Percentiles rank a stretch among this genome's conserved stretches.
Conservation (phyloP, 495 filamentous ascomycete genomes). For the Neurospora sp. region DNA sequence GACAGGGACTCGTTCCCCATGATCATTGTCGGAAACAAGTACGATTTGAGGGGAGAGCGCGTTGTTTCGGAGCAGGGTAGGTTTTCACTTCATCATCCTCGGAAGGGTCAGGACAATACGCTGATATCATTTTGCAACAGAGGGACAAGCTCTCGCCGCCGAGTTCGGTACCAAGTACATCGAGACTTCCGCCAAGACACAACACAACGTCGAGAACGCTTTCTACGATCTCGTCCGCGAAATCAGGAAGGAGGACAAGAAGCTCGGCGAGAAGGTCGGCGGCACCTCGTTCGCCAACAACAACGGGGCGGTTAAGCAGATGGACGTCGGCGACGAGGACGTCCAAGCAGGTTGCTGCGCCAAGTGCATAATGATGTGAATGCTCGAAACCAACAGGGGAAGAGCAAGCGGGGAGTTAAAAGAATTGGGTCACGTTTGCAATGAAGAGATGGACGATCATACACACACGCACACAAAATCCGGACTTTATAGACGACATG, state of each 20-base stretch:
- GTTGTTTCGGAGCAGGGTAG: constrained; percentile 85
- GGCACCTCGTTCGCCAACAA: constrained; percentile 52
- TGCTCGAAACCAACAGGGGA: background rate
- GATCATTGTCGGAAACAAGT: constrained; percentile 99
- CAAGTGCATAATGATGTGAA: constrained; percentile 86
- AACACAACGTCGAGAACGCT: constrained; percentile 95
- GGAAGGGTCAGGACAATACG: background rate
- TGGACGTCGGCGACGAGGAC: constrained; percentile 67
- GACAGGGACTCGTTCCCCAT: constrained; percentile 99
- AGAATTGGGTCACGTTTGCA: background rate
- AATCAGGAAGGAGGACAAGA: constrained; percentile 95
- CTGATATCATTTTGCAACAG: constrained; percentile 41
- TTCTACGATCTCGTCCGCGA: constrained; percentile 97
- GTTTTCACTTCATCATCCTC: constrained; percentile 10
- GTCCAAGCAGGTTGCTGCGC: constrained; percentile 71
- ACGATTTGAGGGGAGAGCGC: constrained; percentile 87
- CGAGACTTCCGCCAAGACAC: constrained; percentile 96
- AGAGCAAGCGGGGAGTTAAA: background rate
- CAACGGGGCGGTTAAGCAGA: constrained; percentile 56
- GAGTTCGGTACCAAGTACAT: constrained; percentile 95
- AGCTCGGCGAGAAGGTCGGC: constrained; percentile 74
- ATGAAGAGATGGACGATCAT: background rate
- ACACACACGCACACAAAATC: background rate
- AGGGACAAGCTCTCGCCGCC: constrained; percentile 77
- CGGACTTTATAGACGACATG: background rate